Percentiles rank a stretch among this genome's conserved stretches.
These are phyloP conservation scores for Septoria linicola DNA, from an alignment of 2,329 filamentous ascomycete species.

Conservation along the genomic window DNA sequence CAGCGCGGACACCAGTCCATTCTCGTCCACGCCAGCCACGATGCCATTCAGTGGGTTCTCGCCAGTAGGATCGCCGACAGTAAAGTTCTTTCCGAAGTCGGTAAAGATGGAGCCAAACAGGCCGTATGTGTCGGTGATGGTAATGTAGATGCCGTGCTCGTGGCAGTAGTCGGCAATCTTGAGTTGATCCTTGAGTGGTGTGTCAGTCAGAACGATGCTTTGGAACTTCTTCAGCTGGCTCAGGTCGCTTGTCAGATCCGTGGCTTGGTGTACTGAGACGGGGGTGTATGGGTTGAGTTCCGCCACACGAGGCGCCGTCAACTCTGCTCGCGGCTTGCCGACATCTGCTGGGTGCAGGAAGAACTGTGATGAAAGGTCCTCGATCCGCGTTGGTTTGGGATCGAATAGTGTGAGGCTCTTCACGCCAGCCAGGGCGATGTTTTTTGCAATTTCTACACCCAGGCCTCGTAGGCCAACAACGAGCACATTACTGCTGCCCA, in stretches of 20 bases:
- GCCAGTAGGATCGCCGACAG: slow-evolving; percentile 82
- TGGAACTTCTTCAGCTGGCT: slow-evolving; percentile 86
- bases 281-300: slow-evolving; percentile 97
- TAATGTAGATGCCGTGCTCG: slow-evolving; percentile 85
- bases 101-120: slow-evolving; percentile 96
- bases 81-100: slow-evolving; percentile 94
- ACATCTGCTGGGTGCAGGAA: slow-evolving; percentile 87
- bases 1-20: slow-evolving; percentile 85
- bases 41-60: slow-evolving; percentile 87
- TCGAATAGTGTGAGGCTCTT: slow-evolving; percentile 95
- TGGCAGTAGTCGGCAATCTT: slow-evolving; percentile 91
- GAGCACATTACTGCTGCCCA: slow-evolving; percentile 93
- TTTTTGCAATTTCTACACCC: slow-evolving; percentile 98
- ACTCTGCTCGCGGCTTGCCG: slow-evolving; percentile 83
- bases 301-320: slow-evolving; percentile 83
- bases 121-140: slow-evolving; percentile 85
- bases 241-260: slow-evolving; percentile 71
- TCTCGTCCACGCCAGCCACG: slow-evolving; percentile 82
- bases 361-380: slow-evolving; percentile 95
- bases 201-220: slow-evolving; percentile 85
- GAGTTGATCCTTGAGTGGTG: slow-evolving; percentile 75
- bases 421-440: slow-evolving; percentile 94
- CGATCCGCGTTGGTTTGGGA: slow-evolving; percentile 75
- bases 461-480: slow-evolving; percentile 89
- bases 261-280: slow-evolving; percentile 67